phyloP scores from a whole-genome alignment of 179 eudicot genomes.

The Monotropa hypopitys region DNA sequence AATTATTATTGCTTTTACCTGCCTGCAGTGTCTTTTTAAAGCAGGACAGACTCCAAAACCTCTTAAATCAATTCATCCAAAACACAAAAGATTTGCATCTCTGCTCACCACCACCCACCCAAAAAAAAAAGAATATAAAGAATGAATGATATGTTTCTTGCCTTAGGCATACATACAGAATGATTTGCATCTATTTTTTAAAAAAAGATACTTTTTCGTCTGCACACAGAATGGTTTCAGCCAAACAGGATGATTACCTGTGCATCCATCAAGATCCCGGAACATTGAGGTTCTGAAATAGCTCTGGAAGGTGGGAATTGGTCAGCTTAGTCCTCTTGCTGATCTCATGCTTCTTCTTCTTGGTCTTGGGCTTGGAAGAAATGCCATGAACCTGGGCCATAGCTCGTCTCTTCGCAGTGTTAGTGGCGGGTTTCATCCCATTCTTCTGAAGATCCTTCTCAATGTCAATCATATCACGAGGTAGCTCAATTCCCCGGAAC shows the following conservation, averaged over 20 bases:
- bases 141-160: no score
- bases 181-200: no score
- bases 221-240: not conserved
- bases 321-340: constrained; percentile 83
- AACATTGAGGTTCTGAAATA: constrained; percentile 34
- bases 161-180: no score
- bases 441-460: constrained; percentile 85
- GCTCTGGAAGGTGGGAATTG: constrained; percentile 74
- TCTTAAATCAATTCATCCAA: no score
- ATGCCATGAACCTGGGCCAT: constrained; percentile 46
- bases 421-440: constrained; percentile 85
- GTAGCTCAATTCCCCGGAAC: constrained; percentile 58
- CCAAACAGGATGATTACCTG: not conserved
- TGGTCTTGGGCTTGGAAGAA: constrained; percentile 31
- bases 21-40: no score
- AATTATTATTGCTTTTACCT: no score
- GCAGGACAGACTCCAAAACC: no score
- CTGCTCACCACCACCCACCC: no score
- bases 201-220: no score
- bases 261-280: constrained; percentile 8
- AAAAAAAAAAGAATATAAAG: no score
- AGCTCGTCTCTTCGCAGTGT: constrained; percentile 86
- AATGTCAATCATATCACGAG: constrained; percentile 76
- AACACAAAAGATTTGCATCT: no score
- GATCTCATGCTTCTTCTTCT: constrained; percentile 64